phyloP scores from a whole-genome alignment of 495 filamentous ascomycete genomes.

The Penicillium nucicola region DNA sequence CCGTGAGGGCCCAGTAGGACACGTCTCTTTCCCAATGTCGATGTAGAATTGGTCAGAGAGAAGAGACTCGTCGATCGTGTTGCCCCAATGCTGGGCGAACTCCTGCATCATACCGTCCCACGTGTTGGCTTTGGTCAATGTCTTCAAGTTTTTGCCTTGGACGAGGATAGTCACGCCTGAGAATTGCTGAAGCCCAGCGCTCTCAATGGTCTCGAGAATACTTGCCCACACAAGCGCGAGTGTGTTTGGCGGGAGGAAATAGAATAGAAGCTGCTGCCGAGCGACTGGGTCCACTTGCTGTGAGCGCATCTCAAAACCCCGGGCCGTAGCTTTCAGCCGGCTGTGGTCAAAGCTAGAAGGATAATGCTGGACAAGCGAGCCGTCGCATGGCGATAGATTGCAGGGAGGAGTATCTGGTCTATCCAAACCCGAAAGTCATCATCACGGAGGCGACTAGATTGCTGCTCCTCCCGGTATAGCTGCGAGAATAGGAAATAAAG shows the following conservation, averaged over 20 bases:
- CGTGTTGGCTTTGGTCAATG: not conserved
- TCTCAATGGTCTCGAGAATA: not conserved
- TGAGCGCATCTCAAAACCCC: not conserved
- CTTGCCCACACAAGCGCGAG: not conserved
- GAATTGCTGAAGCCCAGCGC: not conserved
- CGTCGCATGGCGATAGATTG: not conserved
- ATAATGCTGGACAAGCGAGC: constrained; percentile 1
- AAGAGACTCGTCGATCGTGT: not conserved
- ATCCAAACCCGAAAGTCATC: not conserved
- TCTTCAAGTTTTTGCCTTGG: constrained; percentile 3
- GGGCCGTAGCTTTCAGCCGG: not conserved
- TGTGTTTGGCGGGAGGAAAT: not conserved
- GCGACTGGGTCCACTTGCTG: not conserved
- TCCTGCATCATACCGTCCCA: not conserved
- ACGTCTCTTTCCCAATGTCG: constrained; percentile 3
- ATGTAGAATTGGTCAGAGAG: not conserved
- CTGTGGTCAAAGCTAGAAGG: constrained; percentile 6
- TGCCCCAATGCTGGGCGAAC: not conserved
- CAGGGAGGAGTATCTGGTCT: not conserved
- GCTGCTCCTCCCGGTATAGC: not conserved
- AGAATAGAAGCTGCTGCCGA: constrained; percentile 1
- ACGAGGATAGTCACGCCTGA: not conserved
- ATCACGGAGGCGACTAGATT: not conserved
- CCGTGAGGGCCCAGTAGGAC: not conserved
- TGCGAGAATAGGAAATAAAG: not conserved